Percentiles rank a stretch among this genome's conserved stretches.
phyloP scores from a whole-genome alignment of 2,329 filamentous ascomycete species.

The Stagonosporopsis cucurbitacearum region DNA sequence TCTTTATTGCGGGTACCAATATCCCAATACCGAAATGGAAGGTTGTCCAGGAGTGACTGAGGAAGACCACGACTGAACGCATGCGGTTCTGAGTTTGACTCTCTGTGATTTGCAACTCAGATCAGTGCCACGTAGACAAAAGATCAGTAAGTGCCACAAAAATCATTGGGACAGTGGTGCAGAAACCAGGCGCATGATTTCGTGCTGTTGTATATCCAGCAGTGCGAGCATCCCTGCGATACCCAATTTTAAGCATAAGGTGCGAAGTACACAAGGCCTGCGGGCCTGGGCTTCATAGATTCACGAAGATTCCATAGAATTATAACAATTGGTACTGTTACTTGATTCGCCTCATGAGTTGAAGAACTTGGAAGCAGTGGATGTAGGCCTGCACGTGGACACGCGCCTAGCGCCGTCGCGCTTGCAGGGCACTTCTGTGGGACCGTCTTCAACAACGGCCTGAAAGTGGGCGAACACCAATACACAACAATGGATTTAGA shows the following conservation, averaged over 20 bases:
- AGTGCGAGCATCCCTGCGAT: neutral
- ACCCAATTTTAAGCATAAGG: neutral
- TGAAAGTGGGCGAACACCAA: neutral
- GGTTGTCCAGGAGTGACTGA: slow-evolving; percentile 88
- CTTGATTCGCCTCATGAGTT: no score
- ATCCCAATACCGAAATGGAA: slow-evolving; percentile 76
- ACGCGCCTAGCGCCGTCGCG: slow-evolving; percentile 32
- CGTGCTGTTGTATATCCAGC: neutral
- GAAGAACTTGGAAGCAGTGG: neutral
- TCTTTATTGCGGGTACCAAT: slow-evolving; percentile 93
- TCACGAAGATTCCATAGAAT: slow-evolving; percentile 5
- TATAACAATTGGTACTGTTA: neutral
- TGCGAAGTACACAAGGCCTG: neutral
- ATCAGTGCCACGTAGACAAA: neutral
- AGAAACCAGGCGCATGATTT: neutral
- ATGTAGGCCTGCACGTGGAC: slow-evolving; percentile 27
- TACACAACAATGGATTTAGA: slow-evolving; percentile 57
- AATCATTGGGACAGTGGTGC: neutral
- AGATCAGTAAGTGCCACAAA: slow-evolving; percentile 7
- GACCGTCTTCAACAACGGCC: slow-evolving; percentile 12
- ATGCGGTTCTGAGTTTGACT: neutral
- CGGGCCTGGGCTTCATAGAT: neutral
- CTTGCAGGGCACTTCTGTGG: slow-evolving; percentile 6
- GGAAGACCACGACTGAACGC: slow-evolving; percentile 73
- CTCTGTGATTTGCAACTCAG: neutral